These are phyloP conservation scores for Scedosporium aurantiacum DNA, from an alignment of 2,329 filamentous ascomycete genomes.

Conservation along the genomic window DNA sequence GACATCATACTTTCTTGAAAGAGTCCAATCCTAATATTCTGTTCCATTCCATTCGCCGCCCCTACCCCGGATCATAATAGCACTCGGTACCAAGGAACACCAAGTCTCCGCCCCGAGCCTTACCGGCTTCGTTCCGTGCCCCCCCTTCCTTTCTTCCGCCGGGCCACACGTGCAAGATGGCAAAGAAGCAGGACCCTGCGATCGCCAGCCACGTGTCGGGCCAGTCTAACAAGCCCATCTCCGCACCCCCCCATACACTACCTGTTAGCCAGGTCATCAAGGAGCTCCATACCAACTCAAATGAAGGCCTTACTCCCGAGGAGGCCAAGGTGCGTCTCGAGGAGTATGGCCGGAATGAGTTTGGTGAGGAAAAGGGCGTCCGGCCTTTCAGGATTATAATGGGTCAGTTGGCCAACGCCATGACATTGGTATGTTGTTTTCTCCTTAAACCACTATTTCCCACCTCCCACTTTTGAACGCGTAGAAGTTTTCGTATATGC, in stretches of 20 bases:
- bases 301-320: slow-evolving; percentile 43
- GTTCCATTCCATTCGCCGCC: not conserved
- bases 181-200: slow-evolving; percentile 14
- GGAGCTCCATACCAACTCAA: slow-evolving; percentile 43
- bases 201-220: slow-evolving; percentile 23
- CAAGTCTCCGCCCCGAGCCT: not conserved
- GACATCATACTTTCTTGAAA: not conserved
- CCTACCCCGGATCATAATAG: not conserved
- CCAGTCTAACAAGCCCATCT: slow-evolving; percentile 39
- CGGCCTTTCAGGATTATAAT: slow-evolving; percentile 52
- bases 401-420: slow-evolving; percentile 56
- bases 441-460: slow-evolving; percentile 14
- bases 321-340: slow-evolving; percentile 45
- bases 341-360: slow-evolving; percentile 50
- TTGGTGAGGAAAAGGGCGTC: slow-evolving; percentile 49
- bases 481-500: not conserved
- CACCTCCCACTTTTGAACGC: not conserved
- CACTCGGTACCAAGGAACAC: not conserved
- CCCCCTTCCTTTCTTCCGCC: not conserved
- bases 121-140: not conserved
- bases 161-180: slow-evolving; percentile 13
- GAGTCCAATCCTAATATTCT: not conserved
- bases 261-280: slow-evolving; percentile 37
- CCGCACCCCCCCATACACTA: slow-evolving; percentile 52
- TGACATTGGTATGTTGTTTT: slow-evolving; percentile 46